Base-by-base conservation (phyloP, 2,329 filamentous ascomycete species). In the Aspergillus thermomutatus region DNA sequence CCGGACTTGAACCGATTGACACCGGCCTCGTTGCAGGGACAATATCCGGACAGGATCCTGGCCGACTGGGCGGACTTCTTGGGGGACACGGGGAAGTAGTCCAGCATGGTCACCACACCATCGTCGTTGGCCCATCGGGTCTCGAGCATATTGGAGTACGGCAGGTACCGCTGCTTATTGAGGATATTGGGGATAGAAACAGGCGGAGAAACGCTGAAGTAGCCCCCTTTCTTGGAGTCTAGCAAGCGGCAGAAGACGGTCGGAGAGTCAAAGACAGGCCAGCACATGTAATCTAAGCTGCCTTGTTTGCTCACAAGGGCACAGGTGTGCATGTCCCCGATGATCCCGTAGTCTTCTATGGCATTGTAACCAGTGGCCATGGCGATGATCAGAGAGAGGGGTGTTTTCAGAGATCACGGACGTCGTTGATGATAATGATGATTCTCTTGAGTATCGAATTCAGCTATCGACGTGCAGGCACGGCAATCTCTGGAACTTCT, bases 301-400 rank as follows among this genome's bases (percentile, higher is more conserved):
- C 88, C 88, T 66, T 88, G 85, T 68, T 89, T 88, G 62, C 87
- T 88, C 23, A 90, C 82, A n/a, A 91, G 77, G 14, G 88, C 88
- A 75, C 87, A 90, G 1, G 88, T 92, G 65, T 87, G 83, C 88
- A 92, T 90, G 67, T 91, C 91, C 25, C 89, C 89, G 65, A 92
- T 90, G 72, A 92, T 82, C 54, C 89, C 89, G 79, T 91, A 91
- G 72, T 91, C 84, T 68, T 91, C 88, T 62, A 91, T 89, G 49
- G 72, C 68, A 55, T 63, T 66, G 53, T 74, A 73, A 27, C 49
- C 46, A 7, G 50, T 52, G 14, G 43, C 21, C 43, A 46, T 46
- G 43, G 14, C 43, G 21, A 46, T 46, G 43, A 46, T 46, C 19
- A 46, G 43, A 17, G 21, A 23, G 11, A 14, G 10, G 21, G 23